Evolutionary conservation across 108 stramenopile species (phyloP).

Genomic region (Nitzschia sp.): DNA sequence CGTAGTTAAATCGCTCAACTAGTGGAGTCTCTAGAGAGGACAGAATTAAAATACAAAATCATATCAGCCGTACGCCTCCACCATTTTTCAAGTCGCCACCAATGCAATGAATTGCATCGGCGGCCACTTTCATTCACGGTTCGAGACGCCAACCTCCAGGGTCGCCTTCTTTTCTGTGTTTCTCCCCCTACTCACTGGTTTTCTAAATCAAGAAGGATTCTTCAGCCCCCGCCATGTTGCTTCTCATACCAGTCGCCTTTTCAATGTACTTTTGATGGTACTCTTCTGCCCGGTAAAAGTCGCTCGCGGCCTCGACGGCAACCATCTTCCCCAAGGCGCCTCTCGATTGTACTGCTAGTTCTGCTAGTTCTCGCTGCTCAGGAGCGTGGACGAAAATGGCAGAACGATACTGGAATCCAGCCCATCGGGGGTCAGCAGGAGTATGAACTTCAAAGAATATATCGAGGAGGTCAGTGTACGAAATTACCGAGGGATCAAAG

Average conservation of each 20-base stretch:
- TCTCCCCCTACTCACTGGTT: neutral
- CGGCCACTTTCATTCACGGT: neutral
- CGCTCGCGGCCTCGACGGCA: conserved; percentile 33
- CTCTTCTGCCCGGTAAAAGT: conserved; percentile 47
- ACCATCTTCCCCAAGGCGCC: conserved; percentile 28
- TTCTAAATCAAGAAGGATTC: conserved; percentile 1
- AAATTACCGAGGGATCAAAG: conserved; percentile 26
- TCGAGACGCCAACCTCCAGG: neutral
- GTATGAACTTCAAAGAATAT: conserved; percentile 32
- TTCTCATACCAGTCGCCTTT: conserved; percentile 11
- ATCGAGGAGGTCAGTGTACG: conserved; percentile 30
- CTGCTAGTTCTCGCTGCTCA: conserved; percentile 30
- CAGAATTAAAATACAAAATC: too few species aligned
- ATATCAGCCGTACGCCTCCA: too few species aligned
- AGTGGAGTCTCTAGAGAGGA: too few species aligned
- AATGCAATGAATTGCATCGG: neutral
- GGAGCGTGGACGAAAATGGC: conserved; percentile 37
- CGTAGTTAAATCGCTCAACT: too few species aligned
- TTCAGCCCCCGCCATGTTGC: neutral
- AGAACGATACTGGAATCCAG: conserved; percentile 39
- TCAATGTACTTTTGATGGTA: conserved; percentile 54
- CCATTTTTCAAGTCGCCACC: neutral
- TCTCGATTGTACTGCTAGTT: conserved; percentile 11
- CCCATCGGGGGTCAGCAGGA: conserved; percentile 40
- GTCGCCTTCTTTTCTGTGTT: neutral